Evolutionary conservation across 352 stramenopile genomes (phyloP).

Genomic region (Phytophthora fragariae): DNA sequence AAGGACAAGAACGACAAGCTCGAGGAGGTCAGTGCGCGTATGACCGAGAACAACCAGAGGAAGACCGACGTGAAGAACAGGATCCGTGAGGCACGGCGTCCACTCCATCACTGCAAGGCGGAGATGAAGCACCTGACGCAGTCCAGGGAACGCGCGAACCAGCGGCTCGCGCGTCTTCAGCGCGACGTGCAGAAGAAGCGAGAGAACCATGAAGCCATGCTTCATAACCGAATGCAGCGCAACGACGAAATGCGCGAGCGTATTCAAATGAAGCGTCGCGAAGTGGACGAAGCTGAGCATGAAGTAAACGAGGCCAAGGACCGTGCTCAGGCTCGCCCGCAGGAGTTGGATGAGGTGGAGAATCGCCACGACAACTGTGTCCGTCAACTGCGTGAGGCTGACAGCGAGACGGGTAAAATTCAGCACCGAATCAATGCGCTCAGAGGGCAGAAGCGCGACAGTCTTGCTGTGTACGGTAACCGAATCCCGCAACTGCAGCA

Average conservation of each 20-base stretch:
- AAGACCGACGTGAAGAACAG: slow-evolving; percentile 64
- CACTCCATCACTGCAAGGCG: slow-evolving; percentile 70
- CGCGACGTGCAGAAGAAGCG: slow-evolving; percentile 63
- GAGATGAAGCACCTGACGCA: slow-evolving; percentile 69
- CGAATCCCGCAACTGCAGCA: slow-evolving; percentile 76
- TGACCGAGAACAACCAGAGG: slow-evolving; percentile 49
- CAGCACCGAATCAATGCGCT: slow-evolving; percentile 60
- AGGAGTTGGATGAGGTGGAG: slow-evolving; percentile 65
- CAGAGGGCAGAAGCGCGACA: slow-evolving; percentile 62
- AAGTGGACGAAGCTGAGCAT: slow-evolving; percentile 47
- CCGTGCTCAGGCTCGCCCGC: slow-evolving; percentile 27
- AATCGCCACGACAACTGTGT: slow-evolving; percentile 65
- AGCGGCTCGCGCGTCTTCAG: slow-evolving; percentile 59
- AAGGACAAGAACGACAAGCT: slow-evolving; percentile 73
- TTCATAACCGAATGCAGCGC: slow-evolving; percentile 62
- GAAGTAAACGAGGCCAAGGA: slow-evolving; percentile 54
- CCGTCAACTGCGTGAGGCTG: slow-evolving; percentile 63
- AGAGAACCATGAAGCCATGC: slow-evolving; percentile 61
- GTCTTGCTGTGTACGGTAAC: slow-evolving; percentile 71
- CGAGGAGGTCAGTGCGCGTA: slow-evolving; percentile 54
- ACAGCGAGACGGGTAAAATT: slow-evolving; percentile 54
- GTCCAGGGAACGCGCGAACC: slow-evolving; percentile 58
- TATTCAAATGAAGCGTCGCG: slow-evolving; percentile 57
- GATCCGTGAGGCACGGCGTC: slow-evolving; percentile 70
- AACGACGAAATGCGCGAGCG: slow-evolving; percentile 67